Conservation (phyloP, 192 early-diverging fungal species). For the Diversispora epigaea region DNA sequence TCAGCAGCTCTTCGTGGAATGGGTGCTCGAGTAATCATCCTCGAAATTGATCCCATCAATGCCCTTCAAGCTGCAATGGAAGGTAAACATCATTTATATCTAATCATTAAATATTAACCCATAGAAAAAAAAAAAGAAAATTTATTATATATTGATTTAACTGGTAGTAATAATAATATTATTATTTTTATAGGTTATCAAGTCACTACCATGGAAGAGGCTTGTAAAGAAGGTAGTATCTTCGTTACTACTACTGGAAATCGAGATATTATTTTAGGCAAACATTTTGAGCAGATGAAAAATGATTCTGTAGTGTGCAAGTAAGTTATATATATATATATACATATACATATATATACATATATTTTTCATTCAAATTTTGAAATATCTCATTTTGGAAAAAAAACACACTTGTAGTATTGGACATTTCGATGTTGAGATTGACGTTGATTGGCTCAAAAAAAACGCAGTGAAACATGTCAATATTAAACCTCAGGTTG, state of each 20-base stretch:
- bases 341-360: not conserved
- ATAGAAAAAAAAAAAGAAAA: too few relatives aligned
- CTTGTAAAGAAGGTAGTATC: constrained; percentile 89
- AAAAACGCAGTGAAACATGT: constrained; percentile 80
- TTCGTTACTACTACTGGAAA: constrained; percentile 99
- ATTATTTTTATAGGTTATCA: constrained; percentile 66
- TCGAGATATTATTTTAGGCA: constrained; percentile 96
- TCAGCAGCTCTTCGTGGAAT: constrained; percentile 96
- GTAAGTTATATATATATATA: not conserved
- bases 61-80: constrained; percentile 99
- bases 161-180: too few relatives aligned
- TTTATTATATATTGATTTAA: too few relatives aligned
- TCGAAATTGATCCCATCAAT: constrained; percentile 99
- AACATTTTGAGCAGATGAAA: constrained; percentile 92
- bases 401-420: too few relatives aligned
- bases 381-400: too few relatives aligned
- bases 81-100: constrained; percentile 39
- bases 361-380: too few relatives aligned
- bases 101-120: too few relatives aligned
- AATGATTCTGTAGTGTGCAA: constrained; percentile 99
- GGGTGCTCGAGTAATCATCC: constrained; percentile 97
- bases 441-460: constrained; percentile 98
- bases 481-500: constrained; percentile 99
- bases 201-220: constrained; percentile 99
- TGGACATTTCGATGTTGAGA: constrained; percentile 99